phyloP scores from a whole-genome alignment of 306 rosid species.

The Prinsepia uniflora region DNA sequence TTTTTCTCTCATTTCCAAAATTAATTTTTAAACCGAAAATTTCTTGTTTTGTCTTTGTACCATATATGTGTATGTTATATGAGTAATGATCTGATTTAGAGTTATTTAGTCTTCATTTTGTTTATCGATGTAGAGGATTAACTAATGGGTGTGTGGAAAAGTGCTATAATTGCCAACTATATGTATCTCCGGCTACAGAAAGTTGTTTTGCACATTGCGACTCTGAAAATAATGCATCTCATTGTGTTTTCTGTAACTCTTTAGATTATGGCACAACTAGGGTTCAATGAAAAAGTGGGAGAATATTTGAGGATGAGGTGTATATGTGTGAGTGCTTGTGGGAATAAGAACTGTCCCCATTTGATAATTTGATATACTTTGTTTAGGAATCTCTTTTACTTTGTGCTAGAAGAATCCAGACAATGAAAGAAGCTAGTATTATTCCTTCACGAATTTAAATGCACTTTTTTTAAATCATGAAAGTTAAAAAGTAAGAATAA shows the following conservation, averaged over 20 bases:
- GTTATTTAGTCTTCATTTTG: not conserved
- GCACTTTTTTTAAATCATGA: too few species aligned
- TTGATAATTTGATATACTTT: not conserved
- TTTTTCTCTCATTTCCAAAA: not conserved
- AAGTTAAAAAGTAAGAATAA: too few species aligned
- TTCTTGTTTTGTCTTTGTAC: slow-evolving; percentile 12
- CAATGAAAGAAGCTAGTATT: not conserved
- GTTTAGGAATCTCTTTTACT: not conserved
- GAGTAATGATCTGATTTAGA: not conserved
- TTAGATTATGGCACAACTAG: not conserved
- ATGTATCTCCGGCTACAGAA: too few species aligned
- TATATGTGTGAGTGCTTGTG: not conserved
- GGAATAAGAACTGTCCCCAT: not conserved
- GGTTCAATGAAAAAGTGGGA: not conserved
- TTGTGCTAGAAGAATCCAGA: not conserved
- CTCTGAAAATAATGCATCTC: not conserved
- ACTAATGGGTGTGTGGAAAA: too few species aligned
- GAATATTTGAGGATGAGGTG: not conserved
- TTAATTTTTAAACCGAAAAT: not conserved
- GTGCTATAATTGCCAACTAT: too few species aligned
- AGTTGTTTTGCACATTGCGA: not conserved
- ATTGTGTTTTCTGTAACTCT: not conserved
- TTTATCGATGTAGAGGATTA: not conserved
- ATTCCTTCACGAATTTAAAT: too few species aligned
- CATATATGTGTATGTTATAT: not conserved